Conservation (phyloP, 768 basidiomycete genomes). For the Phanerochaete sordida region DNA sequence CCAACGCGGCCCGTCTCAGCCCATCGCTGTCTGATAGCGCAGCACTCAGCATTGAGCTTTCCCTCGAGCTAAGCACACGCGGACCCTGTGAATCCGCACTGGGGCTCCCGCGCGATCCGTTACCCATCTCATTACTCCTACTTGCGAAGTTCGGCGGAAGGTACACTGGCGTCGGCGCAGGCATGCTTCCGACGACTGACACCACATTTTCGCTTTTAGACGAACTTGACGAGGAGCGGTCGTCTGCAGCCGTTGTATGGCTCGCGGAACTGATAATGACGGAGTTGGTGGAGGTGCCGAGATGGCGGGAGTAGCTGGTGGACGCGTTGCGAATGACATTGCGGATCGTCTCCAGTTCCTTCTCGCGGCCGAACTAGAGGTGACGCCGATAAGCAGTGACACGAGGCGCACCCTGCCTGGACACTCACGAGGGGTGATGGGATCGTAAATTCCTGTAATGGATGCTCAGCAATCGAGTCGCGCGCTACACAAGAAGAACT, state of each 20-base stretch:
- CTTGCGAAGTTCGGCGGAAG: not conserved
- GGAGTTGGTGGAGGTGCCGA: slow-evolving; percentile 39
- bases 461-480: not conserved
- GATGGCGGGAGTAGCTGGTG: slow-evolving; percentile 58
- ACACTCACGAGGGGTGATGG: slow-evolving; percentile 56
- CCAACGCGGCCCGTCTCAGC: slow-evolving; percentile 42
- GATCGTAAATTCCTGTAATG: slow-evolving; percentile 60
- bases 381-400: not conserved
- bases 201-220: slow-evolving; percentile 9
- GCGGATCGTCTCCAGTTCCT: slow-evolving; percentile 63
- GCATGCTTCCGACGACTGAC: slow-evolving; percentile 2
- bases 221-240: slow-evolving; percentile 10
- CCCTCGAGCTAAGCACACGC: slow-evolving; percentile 8
- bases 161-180: slow-evolving; percentile 1
- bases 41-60: slow-evolving; percentile 19
- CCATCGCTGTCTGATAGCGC: slow-evolving; percentile 37
- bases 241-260: slow-evolving; percentile 17
- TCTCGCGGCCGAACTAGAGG: slow-evolving; percentile 63
- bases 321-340: slow-evolving; percentile 52
- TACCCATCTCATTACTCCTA: not conserved
- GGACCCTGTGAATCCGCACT: not conserved
- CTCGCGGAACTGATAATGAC: slow-evolving; percentile 35
- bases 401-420: not conserved
- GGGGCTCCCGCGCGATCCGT: not conserved
- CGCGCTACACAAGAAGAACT: slow-evolving; percentile 11